Evolutionary conservation across 108 stramenopile genomes (phyloP), one percentile per base, ranked within the genome.

Genomic region (Stephanodiscus triporus): DNA sequence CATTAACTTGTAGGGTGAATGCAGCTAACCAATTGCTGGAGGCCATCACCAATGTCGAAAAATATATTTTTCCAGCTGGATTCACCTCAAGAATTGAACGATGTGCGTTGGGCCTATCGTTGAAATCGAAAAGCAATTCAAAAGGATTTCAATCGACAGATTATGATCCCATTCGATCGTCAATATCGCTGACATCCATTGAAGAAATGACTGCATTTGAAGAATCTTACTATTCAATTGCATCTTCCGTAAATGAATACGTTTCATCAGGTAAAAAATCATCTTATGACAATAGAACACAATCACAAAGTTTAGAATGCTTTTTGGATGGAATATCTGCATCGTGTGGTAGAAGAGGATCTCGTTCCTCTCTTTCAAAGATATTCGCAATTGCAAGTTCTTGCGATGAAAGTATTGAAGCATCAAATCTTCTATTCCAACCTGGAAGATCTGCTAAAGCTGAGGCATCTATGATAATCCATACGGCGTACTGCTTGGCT

Each of bases 311-410:
- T 43, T 59, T 71, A 19, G 64, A 70, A 59, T 42, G 60, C 48
- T 78, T 78, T 59, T 53, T 78, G 40, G 77, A 78, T 19, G 77
- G 70, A 20, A 49, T 78, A 26, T 70, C 77, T 37, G 43, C 40
- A 26, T 78, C 77, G 3, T 71, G 70, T 51, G 77, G 77, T 23
- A 61, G 77, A n/a, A 55, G 77, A 34, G 77, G 77, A 19, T 78
- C 77, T 50, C 77, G 77, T 66, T 32, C 69, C 0, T 43, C 61
- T 22, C 55, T 78, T 34, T 65, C 70, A 10, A 78, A 71, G 65
- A 23, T 78, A 56, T 78, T 78, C 61, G 54, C 65, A 49, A 54
- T 75, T 17, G 42, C 43, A 30, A 26, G 56, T 29, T 32, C 14
- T 50, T 58, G 27, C 9, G 65, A 14, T 22, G 37, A 36, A 6